Evolutionary conservation across 192 early-diverging fungal species (phyloP).

Genomic region (Funneliformis geosporum): DNA sequence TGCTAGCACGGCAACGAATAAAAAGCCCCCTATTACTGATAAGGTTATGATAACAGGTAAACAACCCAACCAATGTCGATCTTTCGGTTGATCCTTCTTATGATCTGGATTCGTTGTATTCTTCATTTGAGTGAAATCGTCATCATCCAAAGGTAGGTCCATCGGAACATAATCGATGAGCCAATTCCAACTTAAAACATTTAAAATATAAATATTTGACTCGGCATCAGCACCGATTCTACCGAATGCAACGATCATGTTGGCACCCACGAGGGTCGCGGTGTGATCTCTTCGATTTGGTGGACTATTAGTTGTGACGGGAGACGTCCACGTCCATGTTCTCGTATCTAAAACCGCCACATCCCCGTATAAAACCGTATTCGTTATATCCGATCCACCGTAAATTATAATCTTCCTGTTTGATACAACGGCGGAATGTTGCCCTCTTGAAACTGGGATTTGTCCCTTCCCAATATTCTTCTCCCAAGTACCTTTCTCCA

Average conservation of each 20-base stretch:
- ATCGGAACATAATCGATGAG: conserved; percentile 3
- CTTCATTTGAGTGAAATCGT: neutral
- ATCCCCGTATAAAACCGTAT: conserved; percentile 16
- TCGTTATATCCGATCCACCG: conserved; percentile 22
- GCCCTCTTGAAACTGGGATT: conserved; percentile 24
- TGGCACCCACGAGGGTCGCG: conserved; percentile 31
- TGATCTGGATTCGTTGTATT: neutral
- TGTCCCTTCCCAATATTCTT: conserved; percentile 1
- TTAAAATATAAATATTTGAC: conserved; percentile 33
- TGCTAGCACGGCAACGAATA: neutral
- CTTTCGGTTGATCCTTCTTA: neutral
- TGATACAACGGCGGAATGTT: conserved; percentile 31
- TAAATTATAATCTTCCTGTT: conserved; percentile 33
- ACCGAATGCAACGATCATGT: conserved; percentile 33
- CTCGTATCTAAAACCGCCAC: conserved; percentile 33
- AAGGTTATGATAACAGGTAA: neutral
- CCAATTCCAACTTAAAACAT: conserved; percentile 31
- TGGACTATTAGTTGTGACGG: conserved; percentile 11
- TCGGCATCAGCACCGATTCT: conserved; percentile 1
- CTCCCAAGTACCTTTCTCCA: conserved; percentile 5
- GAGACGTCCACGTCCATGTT: conserved; percentile 8
- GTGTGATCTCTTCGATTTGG: conserved; percentile 28
- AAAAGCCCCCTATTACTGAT: neutral
- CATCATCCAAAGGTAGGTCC: neutral
- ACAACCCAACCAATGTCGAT: neutral